Evolutionary conservation across 108 stramenopile species (phyloP).

Genomic region (Cyclostephanos invisitatus): DNA sequence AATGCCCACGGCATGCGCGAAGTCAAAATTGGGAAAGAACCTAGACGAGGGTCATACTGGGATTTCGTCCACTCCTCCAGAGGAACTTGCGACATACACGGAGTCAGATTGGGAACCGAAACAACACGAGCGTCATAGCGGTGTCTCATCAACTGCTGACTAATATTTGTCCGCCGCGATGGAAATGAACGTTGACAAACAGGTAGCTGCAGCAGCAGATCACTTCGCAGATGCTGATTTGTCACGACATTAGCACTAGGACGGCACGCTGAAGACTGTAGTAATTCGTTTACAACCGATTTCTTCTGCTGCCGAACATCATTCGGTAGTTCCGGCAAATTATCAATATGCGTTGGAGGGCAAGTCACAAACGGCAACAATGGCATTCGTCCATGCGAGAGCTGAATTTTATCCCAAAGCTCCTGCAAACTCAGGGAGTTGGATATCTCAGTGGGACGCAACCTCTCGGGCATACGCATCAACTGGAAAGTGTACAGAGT

Average conservation of each 20-base stretch:
- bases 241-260: background rate
- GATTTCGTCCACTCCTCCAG: background rate
- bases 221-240: background rate
- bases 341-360: background rate
- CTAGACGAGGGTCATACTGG: background rate
- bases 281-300: background rate
- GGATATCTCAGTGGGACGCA: background rate
- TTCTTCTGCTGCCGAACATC: background rate
- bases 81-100: background rate
- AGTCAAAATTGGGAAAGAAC: background rate
- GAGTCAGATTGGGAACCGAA: too few relatives aligned
- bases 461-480: constrained; percentile 11
- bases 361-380: background rate
- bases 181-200: too few relatives aligned
- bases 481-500: constrained; percentile 39
- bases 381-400: constrained; percentile 6
- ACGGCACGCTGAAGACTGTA: background rate
- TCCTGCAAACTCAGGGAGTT: constrained; percentile 2
- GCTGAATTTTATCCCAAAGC: constrained; percentile 8
- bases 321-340: constrained; percentile 1
- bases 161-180: too few relatives aligned
- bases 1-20: too few relatives aligned
- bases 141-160: too few relatives aligned
- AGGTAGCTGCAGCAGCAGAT: too few relatives aligned
- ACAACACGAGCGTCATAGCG: too few relatives aligned